Evolutionary conservation across 1,139 yeast genomes (phyloP).

Genomic region (Geotrichum bryndzae): DNA sequence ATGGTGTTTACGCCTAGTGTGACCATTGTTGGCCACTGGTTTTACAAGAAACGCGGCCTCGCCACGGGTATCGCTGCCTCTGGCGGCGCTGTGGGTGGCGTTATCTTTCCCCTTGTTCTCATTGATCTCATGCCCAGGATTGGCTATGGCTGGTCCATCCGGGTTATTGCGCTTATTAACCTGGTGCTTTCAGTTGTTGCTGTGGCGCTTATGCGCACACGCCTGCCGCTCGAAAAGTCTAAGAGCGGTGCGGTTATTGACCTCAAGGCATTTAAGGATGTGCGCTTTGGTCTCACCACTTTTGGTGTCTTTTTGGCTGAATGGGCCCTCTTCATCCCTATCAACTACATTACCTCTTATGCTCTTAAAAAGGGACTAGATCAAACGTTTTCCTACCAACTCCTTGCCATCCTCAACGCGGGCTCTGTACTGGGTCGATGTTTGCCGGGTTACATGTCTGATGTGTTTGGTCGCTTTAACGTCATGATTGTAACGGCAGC

Average conservation of each 20-base stretch:
- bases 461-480: slow-evolving; percentile 48
- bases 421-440: slow-evolving; percentile 46
- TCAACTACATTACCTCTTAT: slow-evolving; percentile 49
- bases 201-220: slow-evolving; percentile 41
- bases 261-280: slow-evolving; percentile 41
- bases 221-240: slow-evolving; percentile 30
- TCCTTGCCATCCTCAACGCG: slow-evolving; percentile 43
- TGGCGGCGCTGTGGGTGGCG: slow-evolving; percentile 62
- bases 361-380: slow-evolving; percentile 41
- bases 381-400: slow-evolving; percentile 40
- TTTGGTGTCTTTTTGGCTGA: slow-evolving; percentile 46
- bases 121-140: slow-evolving; percentile 41
- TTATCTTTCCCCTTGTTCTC: slow-evolving; percentile 52
- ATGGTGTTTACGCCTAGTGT: slow-evolving; percentile 54
- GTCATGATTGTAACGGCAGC: slow-evolving; percentile 34
- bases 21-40: slow-evolving; percentile 60
- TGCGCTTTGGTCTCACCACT: slow-evolving; percentile 39
- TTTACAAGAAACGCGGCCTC: slow-evolving; percentile 47
- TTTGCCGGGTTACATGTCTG: slow-evolving; percentile 46
- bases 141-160: slow-evolving; percentile 59
- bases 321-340: slow-evolving; percentile 44
- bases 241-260: slow-evolving; percentile 34
- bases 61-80: slow-evolving; percentile 54
- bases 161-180: slow-evolving; percentile 47
- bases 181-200: slow-evolving; percentile 38